phyloP scores from a whole-genome alignment of 2,329 filamentous ascomycete genomes.

The Polytolypa hystricis region DNA sequence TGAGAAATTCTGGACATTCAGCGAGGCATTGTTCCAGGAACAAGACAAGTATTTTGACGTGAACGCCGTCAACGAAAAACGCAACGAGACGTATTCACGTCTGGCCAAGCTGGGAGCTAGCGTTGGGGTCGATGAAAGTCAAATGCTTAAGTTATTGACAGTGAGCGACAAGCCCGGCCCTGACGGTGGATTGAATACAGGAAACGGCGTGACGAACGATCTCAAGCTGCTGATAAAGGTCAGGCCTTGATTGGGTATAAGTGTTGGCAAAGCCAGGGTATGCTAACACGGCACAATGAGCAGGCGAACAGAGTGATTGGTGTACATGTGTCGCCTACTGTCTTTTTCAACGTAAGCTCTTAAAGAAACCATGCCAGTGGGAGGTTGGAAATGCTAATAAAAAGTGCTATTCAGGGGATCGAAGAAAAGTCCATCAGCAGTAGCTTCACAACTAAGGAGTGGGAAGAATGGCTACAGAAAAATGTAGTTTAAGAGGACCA shows the following conservation, averaged over 20 bases:
- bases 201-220: constrained; percentile 75
- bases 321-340: constrained; percentile 84
- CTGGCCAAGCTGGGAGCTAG: constrained; percentile 60
- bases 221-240: constrained; percentile 75
- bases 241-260: constrained; percentile 6
- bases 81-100: constrained; percentile 73
- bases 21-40: constrained; percentile 53
- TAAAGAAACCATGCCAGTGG: background rate
- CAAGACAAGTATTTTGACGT: constrained; percentile 78
- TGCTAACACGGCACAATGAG: background rate
- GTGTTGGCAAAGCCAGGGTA: background rate
- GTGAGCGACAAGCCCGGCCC: constrained; percentile 56
- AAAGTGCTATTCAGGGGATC: constrained; percentile 40
- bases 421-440: constrained; percentile 70
- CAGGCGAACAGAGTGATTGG: constrained; percentile 58
- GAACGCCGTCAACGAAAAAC: constrained; percentile 67
- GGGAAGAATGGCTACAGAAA: constrained; percentile 70
- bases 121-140: constrained; percentile 59
- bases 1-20: constrained; percentile 70
- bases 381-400: too few species aligned
- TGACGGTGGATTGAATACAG: constrained; percentile 61
- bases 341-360: constrained; percentile 58
- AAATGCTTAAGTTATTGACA: constrained; percentile 57
- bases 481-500: constrained; percentile 40
- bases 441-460: constrained; percentile 67